A percentile compares a stretch with the other conserved stretches of the same genome.
Conservation (phyloP, 148 eudicot genomes). For the Fallopia convolvulus region DNA sequence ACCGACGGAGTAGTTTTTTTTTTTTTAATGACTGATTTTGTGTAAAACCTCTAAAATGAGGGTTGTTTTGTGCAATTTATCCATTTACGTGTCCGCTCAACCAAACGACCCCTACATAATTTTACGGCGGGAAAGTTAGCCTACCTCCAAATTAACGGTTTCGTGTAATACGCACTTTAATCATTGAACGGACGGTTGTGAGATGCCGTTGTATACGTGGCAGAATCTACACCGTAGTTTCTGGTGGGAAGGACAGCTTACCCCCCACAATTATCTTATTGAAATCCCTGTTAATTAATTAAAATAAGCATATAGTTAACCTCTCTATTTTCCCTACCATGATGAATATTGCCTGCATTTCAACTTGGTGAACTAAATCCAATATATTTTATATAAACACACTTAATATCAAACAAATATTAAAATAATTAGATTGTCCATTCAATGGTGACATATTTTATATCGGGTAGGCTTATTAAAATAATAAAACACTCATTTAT, state of each 20-base stretch:
- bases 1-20: too few relatives aligned
- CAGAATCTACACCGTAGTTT: slow-evolving; percentile 18
- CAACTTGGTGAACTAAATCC: neutral
- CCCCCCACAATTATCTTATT: slow-evolving; percentile 2
- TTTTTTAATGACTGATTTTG: too few relatives aligned
- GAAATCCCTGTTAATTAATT: neutral
- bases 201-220: slow-evolving; percentile 11
- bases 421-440: too few relatives aligned
- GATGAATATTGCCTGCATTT: neutral
- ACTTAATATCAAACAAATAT: neutral
- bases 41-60: too few relatives aligned
- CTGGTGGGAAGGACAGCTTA: slow-evolving; percentile 5
- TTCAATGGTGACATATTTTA: too few relatives aligned
- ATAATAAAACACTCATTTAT: too few relatives aligned
- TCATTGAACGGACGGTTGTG: neutral
- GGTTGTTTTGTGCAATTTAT: neutral
- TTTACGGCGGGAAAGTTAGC: slow-evolving; percentile 7
- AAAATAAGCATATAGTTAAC: neutral
- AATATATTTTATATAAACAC: neutral
- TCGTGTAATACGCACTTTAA: neutral
- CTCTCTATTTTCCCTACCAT: neutral
- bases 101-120: neutral
- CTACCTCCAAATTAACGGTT: neutral
- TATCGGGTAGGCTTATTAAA: too few relatives aligned
- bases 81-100: neutral